These are phyloP conservation scores for Neurospora sp. DNA, from an alignment of 495 filamentous ascomycete genomes.

Conservation along the genomic window DNA sequence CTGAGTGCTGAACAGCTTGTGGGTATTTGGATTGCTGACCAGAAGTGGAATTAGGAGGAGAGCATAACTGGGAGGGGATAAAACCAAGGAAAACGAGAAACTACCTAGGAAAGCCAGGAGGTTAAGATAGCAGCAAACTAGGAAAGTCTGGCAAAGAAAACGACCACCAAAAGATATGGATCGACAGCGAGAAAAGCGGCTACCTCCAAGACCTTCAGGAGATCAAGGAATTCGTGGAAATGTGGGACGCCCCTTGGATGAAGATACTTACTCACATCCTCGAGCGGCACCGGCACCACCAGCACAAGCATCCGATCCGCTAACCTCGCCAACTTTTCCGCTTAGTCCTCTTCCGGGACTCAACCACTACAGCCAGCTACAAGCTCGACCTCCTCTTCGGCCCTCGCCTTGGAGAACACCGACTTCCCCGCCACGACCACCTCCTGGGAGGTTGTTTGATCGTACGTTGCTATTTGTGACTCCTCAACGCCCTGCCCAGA, in stretches of 20 bases:
- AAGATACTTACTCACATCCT: background rate
- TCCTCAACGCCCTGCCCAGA: background rate
- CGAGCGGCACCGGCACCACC: background rate
- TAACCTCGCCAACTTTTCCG: background rate
- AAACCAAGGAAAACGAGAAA: too few species aligned
- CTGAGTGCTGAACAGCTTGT: too few species aligned
- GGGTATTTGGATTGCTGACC: too few species aligned
- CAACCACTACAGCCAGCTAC: too few species aligned
- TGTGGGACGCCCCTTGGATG: background rate
- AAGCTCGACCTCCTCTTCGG: too few species aligned
- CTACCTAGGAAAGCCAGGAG: too few species aligned
- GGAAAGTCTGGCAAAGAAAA: background rate
- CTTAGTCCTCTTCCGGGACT: background rate
- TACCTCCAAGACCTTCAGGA: background rate
- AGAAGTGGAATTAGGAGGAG: too few species aligned
- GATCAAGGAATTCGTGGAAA: too few species aligned
- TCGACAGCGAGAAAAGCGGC: background rate
- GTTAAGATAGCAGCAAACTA: too few species aligned
- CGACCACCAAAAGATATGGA: background rate
- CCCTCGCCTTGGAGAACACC: background rate
- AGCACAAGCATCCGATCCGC: too few species aligned
- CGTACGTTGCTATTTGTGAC: rapidly evolving
- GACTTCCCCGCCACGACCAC: background rate
- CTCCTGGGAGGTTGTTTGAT: background rate
- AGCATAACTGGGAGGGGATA: too few species aligned